Evolutionary conservation across 352 stramenopile species (phyloP).

Genomic region (Phytopythium ostracodes): DNA sequence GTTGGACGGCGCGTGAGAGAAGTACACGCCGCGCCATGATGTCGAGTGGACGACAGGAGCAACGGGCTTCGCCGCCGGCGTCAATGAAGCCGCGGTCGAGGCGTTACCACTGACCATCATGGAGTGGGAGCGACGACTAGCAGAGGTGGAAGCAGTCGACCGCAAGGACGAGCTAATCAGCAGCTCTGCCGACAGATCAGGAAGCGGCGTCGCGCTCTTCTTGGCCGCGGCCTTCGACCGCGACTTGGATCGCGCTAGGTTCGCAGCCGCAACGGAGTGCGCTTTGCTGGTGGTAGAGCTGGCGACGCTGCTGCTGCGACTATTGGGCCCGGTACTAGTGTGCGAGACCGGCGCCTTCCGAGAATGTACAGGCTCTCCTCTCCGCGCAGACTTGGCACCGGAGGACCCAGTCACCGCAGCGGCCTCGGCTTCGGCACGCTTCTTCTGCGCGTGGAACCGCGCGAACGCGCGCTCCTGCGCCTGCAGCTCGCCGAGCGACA

Average conservation of each 20-base stretch:
- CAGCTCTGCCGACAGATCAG: neutral
- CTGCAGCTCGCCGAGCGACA: conserved; percentile 46
- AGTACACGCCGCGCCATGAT: conserved; percentile 29
- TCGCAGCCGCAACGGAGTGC: neutral
- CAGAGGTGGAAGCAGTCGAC: neutral
- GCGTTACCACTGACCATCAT: neutral
- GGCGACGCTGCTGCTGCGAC: conserved; percentile 2
- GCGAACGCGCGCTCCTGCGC: conserved; percentile 43
- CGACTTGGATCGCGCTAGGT: neutral
- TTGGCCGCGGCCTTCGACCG: neutral
- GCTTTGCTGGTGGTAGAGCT: neutral
- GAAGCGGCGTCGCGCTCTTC: neutral
- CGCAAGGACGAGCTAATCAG: neutral
- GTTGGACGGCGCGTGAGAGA: conserved; percentile 27
- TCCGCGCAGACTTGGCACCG: conserved; percentile 4
- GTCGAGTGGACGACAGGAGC: conserved; percentile 33
- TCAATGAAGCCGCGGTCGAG: neutral
- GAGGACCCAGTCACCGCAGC: neutral
- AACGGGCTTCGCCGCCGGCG: neutral
- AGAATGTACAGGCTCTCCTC: conserved; percentile 4
- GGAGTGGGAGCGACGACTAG: neutral
- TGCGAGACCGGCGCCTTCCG: neutral
- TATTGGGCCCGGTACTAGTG: neutral
- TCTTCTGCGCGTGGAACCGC: conserved; percentile 37
- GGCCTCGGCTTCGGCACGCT: conserved; percentile 7